Percentiles rank a stretch among this genome's conserved stretches.
Conservation (phyloP, 345 rosid genomes). For the Hibiscus tridactylites region DNA sequence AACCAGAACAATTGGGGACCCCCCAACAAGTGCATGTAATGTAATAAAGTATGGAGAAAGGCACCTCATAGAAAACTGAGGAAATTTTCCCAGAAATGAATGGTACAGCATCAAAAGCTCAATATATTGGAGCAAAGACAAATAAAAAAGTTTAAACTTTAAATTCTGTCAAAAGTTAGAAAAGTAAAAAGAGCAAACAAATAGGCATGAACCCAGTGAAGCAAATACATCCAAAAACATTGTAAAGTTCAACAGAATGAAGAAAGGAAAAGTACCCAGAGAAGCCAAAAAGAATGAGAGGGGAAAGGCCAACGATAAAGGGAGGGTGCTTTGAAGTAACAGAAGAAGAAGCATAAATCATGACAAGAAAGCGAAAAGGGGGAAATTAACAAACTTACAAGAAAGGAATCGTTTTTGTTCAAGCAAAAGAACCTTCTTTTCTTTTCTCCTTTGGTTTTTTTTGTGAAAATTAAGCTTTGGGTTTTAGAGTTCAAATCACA, state of each 20-base stretch:
- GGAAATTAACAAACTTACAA: slow-evolving; percentile 31
- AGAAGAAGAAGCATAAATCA: slow-evolving; percentile 1
- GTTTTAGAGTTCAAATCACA: neutral
- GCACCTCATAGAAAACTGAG: neutral
- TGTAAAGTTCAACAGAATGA: neutral
- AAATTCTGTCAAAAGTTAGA: neutral
- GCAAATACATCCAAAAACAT: slow-evolving; percentile 15
- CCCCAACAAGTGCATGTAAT: too few relatives aligned
- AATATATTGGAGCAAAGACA: neutral
- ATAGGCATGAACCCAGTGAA: slow-evolving; percentile 20
- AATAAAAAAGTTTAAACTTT: neutral
- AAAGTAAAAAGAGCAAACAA: slow-evolving; percentile 9
- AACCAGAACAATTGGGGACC: neutral
- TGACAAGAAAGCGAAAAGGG: neutral
- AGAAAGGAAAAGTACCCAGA: slow-evolving; percentile 13
- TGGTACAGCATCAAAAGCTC: slow-evolving; percentile 13
- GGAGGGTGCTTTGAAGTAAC: slow-evolving; percentile 11
- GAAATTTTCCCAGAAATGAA: neutral
- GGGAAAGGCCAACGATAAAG: slow-evolving; percentile 2
- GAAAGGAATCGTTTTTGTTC: slow-evolving; percentile 45
- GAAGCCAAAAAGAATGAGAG: slow-evolving; percentile 7
- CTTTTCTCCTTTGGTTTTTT: slow-evolving; percentile 1
- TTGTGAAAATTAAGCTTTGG: neutral
- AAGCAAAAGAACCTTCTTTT: slow-evolving; percentile 40
- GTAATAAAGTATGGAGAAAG: too few relatives aligned